Conservation (phyloP, 2,329 filamentous ascomycete genomes). For the Pseudogymnoascus verrucosus region DNA sequence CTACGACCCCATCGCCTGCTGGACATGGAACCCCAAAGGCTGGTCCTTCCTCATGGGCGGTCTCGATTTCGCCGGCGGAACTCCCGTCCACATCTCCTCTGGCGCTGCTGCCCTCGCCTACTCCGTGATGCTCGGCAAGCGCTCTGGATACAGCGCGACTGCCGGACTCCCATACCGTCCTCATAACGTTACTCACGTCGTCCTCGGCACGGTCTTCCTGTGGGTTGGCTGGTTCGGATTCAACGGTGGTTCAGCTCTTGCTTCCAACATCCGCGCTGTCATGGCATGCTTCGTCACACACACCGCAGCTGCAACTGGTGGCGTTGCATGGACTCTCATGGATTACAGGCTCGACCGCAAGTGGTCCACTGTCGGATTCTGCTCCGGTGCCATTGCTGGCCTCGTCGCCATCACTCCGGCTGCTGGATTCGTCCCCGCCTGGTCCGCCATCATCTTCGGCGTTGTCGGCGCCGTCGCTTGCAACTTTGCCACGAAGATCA, state of each 20-base stretch:
- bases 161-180: constrained; percentile 86
- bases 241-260: constrained; percentile 77
- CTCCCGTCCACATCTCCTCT: constrained; percentile 81
- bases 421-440: constrained; percentile 75
- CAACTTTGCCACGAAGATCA: constrained; percentile 88
- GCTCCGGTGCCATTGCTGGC: constrained; percentile 80
- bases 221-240: constrained; percentile 97
- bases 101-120: constrained; percentile 80
- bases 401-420: constrained; percentile 84
- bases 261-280: constrained; percentile 74
- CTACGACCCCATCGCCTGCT: constrained; percentile 89
- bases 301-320: constrained; percentile 73
- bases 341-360: constrained; percentile 85
- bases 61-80: constrained; percentile 22
- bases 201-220: constrained; percentile 85
- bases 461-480: constrained; percentile 67
- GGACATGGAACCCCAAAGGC: constrained; percentile 82
- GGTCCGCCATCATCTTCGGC: constrained; percentile 75
- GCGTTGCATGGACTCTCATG: constrained; percentile 81
- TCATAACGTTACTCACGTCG: constrained; percentile 88
- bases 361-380: constrained; percentile 91
- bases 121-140: constrained; percentile 77
- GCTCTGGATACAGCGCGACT: constrained; percentile 61
- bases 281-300: constrained; percentile 86
- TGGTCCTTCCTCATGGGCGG: constrained; percentile 45